Base-by-base conservation (phyloP, 352 stramenopile genomes). In the Phytophthora idaei region DNA sequence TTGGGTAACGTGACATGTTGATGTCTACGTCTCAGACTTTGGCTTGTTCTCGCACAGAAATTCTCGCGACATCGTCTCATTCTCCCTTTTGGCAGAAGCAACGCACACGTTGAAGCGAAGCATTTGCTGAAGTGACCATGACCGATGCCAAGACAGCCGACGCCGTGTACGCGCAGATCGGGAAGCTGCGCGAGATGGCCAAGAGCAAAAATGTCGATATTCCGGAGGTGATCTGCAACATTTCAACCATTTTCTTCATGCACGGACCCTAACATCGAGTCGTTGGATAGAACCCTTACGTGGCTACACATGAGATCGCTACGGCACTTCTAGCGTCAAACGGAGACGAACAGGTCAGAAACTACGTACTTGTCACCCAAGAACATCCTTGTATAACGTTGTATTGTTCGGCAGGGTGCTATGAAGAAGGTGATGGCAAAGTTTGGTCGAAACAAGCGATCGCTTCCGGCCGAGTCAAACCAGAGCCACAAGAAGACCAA, bases 351-450 rank as follows among this genome's bases (percentile, higher is more conserved):
- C 41, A 74, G 57, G 70, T 77, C 49, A 59, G 1, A 48, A 50
- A 53, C 14, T 47, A 42, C 2, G 36, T n/a, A 2, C 32, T 37
- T 37, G 11, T 42, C 5, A 5, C 10, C 36, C 9, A 17, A 4
- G n/a, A 47, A 12, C 1, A 8, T 15, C 21, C 5, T 32, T n/a
- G 25, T 1, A 34, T 28, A 45, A 21, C 2, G 2, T 41, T 39
- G n/a, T 31, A 11, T 25, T 44, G n/a, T 31, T 66, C 64, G 15
- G 6, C 31, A 77, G 69, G 47, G 37, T 72, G 70, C 70, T 3
- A 41, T 73, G 52, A 74, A 67, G 36, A 74, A 72, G 34, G 29
- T 77, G 5, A 39, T 29, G n/a, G 34, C 61, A 29, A 77, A 75
- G 25, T 74, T 69, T 49, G 70, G 66, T 21, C 53, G 50, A 6